Base-by-base conservation (phyloP, 805 yeast genomes). In the Lachancea thermotolerans region DNA sequence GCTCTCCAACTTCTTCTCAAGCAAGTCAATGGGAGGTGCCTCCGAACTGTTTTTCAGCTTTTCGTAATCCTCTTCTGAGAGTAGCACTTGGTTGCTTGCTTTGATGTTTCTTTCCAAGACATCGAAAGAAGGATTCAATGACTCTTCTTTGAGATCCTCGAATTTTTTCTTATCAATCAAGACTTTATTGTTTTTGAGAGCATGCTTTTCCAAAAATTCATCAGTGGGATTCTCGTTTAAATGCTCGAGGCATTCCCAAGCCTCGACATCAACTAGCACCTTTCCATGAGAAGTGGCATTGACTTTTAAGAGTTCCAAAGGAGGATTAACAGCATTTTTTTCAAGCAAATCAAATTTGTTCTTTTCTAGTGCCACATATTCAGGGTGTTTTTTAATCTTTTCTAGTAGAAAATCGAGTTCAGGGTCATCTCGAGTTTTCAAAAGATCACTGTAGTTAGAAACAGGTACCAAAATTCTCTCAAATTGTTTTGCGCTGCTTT, bases 321-420 rank as follows among this genome's bases (percentile, higher is more conserved):
- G 12, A 3, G 35, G 29, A 16, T 37, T 39, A 15, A 48, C 5
- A 12, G 3, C 9, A 11, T 30, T 14, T 14, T 30, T 30, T 30
- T 30, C 14, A 5, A 5, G 8, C 14, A 11, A 12, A 11, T 30
- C 33, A 30, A 12, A 30, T 14, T 11, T 30, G 14, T 4, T 9
- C 33, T 11, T 30, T 30, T 11, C 33, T 10, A 40, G 11, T 11
- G 34, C 12, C 32, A 33, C 12, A 32, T 40, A 27, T 17, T 40
- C 43, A 33, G 43, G 37, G 14, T 33, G 34, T 2, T 21, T 21
- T 10, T n/a, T n/a, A 4, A 40, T 11, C 11, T 54, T 49, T 1
- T 51, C 57, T 9, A 48, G 41, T 0, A 60, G 33, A 12, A 54
- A 50, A 16, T 50, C 55, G 10, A 44, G 11, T 1, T 59, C 43